Evolutionary conservation across 345 rosid species (phyloP), one percentile per base, ranked within the genome.

Genomic region (Eucalyptus erythrocorys): DNA sequence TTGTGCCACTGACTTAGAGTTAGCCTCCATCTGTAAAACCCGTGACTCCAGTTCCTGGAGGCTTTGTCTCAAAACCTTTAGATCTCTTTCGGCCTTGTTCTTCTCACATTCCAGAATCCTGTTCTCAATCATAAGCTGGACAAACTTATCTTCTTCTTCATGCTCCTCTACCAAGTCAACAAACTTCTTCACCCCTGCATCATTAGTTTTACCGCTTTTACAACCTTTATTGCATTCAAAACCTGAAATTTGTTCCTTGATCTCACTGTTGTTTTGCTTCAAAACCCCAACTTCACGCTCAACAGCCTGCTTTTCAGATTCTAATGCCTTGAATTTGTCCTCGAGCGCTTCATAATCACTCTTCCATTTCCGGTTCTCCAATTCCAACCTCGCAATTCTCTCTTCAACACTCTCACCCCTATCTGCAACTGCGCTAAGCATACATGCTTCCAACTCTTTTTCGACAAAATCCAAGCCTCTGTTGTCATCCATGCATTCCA

Each of bases 31-130:
- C 88, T 86, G 89, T 19, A 80, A 64, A 80, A 90, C 88, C 48
- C 86, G 16, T 30, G 89, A 92, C 87, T 90, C 92, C 88, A 97
- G 89, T 71, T 92, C 94, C 92, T 87, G 91, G 86, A 90, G 93
- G 92, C 91, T 95, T 48, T 34, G 86, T 91, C 93, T 97, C 97
- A 96, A 95, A 32, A 64, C 66, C 90, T 91, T 91, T 30, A 91
- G 90, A 51, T 94, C 92, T 5, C n/a, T 90, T 92, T 92, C 95
- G 86, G 93, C 96, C 88, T 34, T 86, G 53, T 90, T 87, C 93
- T 94, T 94, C 93, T 94, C 95, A 84, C 79, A 81, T 87, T 93
- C 93, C 88, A 94, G 90, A 34, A 89, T 88, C 53, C 10, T 50
- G 88, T 93, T 95, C 92, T 94, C 94, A 86, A 87, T 88, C 93